Base-by-base conservation (phyloP, 176 grass and related monocot species). In the Avena atlantica region DNA sequence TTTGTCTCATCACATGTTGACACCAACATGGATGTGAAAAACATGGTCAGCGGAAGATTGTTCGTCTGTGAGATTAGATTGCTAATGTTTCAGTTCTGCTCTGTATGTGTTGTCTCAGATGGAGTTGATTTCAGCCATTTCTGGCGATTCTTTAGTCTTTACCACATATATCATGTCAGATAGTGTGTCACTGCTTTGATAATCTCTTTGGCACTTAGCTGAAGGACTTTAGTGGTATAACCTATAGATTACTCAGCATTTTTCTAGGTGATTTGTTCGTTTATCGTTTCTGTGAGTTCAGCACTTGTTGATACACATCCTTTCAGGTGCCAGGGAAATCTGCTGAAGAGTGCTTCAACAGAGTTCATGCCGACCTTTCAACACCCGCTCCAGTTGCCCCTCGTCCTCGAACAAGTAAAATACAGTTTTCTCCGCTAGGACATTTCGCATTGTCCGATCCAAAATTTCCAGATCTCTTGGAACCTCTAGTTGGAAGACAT, bases 291-390 rank as follows among this genome's bases (percentile, higher is more conserved):
- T 67, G 67, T 44, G 58, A 37, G 20, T 62, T 80, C 37, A 91
- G 6, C 23, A 6, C 48, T 79, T 40, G 74, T 57, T 84, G 57
- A 70, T 47, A 52, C 14, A 65, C 82, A 83, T 87, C 49, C 81
- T 83, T 89, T 70, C 78, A 98, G 95, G 96, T 98, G 19, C 88
- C 91, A 5, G 96, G 89, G 15, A 98, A 76, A 85, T 93, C 89
- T 94, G 90, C 86, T 3, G 62, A 94, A 79, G 93, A 98, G 48
- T 95, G 91, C 76, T 98, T 95, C 71, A 89, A 92, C 66, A 88
- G 63, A 91, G 90, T 98, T 78, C 87, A 98, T 74, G 87, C 88
- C 66, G 87, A 93, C 59, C 86, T 91, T 52, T 81, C 78, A 21
- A 95, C 93, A 34, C 96, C 96, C 10, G 88, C 88, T 91, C 91